Base-by-base conservation (phyloP, 345 rosid species). In the Physaria fendleri region DNA sequence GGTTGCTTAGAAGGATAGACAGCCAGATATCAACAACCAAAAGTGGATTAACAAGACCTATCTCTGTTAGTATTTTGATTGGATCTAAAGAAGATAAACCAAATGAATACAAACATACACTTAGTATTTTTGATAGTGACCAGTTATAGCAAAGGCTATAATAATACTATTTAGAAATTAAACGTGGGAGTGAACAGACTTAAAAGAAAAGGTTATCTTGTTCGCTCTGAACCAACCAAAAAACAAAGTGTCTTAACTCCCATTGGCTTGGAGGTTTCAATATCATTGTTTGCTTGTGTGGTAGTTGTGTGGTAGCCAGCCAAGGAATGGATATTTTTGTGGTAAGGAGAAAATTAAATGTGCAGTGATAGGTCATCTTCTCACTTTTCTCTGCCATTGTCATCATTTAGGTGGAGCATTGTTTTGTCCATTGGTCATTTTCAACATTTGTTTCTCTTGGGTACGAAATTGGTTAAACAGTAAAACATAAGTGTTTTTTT, bases 201-300 rank as follows among this genome's bases (percentile, higher is more conserved):
- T 44, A 43, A 59, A 38, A 16, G 23, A 69, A 4, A 48, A 15
- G n/a, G 33, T 29, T 69, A 47, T 62, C 57, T 30, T 69, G 20
- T 54, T 38, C 40, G 44, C 33, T 37, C 41, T 44, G 61, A 58
- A 47, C 68, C 58, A 55, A 62, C 38, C 40, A 5, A 29, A 7
- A 69, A 55, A 8, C 30, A 37, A 29, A 32, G 45, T 47, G 59
- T n/a, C 59, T 48, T 32, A n/a, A 38, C 48, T 70, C 69, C 74
- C 54, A 70, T 70, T 70, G 69, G 69, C 22, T 70, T 56, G 69
- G 74, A 56, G 69, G 52, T 40, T 62, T 34, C 34, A 47, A 16
- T 47, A 32, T 39, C 25, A 14, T 56, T 48, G 64, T 47, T 62
- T 57, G 74, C 40, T 48, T 56, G 25, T 56, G 48, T 70, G n/a